Evolutionary conservation across 169 alveolate genomes (phyloP).

Genomic region (Eimeria brunetti): DNA sequence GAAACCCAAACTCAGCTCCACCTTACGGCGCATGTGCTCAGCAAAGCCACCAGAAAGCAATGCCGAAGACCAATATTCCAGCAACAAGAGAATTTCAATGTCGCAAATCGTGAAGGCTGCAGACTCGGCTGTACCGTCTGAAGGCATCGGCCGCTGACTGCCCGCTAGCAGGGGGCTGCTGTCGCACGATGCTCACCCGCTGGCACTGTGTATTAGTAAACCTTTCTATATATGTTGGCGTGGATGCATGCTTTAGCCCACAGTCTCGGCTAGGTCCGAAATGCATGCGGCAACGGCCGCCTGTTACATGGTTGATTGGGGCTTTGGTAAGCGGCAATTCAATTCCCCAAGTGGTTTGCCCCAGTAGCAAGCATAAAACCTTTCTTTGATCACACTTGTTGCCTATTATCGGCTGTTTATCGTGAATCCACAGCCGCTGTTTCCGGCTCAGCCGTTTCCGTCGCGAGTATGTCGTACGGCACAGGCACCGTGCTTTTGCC

Average conservation of each 20-base stretch:
- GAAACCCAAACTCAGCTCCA: background rate
- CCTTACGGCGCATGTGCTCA: background rate
- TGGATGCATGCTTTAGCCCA: background rate
- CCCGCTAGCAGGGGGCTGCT: background rate
- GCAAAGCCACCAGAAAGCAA: background rate
- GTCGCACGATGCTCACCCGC: background rate
- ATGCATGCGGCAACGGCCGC: slow-evolving; percentile 18
- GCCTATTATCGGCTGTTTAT: background rate
- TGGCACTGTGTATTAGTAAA: too few relatives aligned
- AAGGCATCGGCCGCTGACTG: background rate
- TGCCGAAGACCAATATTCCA: background rate
- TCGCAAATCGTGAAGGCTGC: too few relatives aligned
- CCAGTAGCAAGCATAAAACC: background rate
- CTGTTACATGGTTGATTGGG: background rate
- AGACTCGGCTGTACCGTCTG: background rate
- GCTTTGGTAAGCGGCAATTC: background rate
- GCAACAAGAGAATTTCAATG: background rate
- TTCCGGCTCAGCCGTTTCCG: background rate
- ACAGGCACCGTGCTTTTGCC: slow-evolving; percentile 71
- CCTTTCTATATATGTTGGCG: background rate
- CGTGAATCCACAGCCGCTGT: background rate
- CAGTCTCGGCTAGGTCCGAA: background rate
- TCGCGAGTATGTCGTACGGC: slow-evolving; percentile 66
- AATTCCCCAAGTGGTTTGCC: background rate
- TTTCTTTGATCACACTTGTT: background rate